Conservation (phyloP, 2,329 filamentous ascomycete species). For the Leptosphaerulina australis region DNA sequence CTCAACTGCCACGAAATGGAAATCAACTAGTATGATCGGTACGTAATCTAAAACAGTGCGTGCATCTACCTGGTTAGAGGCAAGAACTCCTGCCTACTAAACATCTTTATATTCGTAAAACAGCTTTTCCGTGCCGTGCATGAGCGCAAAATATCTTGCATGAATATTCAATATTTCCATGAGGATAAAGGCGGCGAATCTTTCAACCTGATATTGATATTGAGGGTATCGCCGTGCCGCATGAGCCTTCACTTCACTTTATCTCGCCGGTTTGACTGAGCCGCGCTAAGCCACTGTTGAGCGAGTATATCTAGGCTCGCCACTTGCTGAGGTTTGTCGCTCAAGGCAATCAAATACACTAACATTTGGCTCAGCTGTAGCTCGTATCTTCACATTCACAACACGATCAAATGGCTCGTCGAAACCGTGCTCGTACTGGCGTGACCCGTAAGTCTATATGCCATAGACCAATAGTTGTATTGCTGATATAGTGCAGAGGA, state of each 20-base stretch:
- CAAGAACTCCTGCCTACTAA: background rate
- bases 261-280: background rate
- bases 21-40: no score
- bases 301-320: background rate
- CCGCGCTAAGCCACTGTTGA: slow-evolving; percentile 12
- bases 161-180: background rate
- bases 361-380: background rate
- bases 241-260: slow-evolving; percentile 2
- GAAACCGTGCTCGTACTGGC: background rate
- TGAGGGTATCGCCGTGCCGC: slow-evolving; percentile 12
- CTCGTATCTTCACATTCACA: background rate
- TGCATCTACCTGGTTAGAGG: no score
- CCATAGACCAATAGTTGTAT: background rate
- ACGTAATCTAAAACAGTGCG: no score
- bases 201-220: slow-evolving; percentile 8
- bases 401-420: background rate
- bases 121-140: background rate
- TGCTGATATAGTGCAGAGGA: background rate
- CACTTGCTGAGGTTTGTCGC: background rate
- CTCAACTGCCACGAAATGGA: no score
- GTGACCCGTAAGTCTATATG: background rate
- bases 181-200: slow-evolving; percentile 7
- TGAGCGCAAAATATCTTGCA: no score
- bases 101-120: background rate
- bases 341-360: background rate